Base-by-base conservation (phyloP, 768 basidiomycete genomes). In the Mrakia frigida region DNA sequence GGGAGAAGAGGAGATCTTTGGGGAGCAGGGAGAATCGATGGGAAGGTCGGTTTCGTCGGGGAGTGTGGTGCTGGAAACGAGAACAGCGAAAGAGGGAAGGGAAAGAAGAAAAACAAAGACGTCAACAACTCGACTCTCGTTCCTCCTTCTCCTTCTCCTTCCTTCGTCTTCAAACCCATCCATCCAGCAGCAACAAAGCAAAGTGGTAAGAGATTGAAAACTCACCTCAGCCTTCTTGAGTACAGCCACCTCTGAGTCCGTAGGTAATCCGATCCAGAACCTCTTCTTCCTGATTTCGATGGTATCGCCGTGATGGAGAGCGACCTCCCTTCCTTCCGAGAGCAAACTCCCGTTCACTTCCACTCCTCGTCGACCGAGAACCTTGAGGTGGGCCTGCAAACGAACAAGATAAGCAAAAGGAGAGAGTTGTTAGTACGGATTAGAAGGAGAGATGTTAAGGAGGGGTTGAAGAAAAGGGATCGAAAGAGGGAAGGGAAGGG, bases 241-340 rank as follows among this genome's bases (percentile, higher is more conserved):
- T 31, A 35, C 31, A 13, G 25, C 43, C 3, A 65, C 18, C 28
- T 33, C 43, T 23, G 33, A 11, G 16, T 43, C 56, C 3, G 73
- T 25, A 0, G 77, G 77, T 37, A 74, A 74, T 6, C 37, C n/a
- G 39, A 78, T 70, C 21, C 46, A 33, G 59, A 74, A 78, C 37
- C 77, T 33, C 77, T 78, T 78, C 69, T 74, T 78, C 35, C 77
- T 56, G 39, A 78, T 70, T 56, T 74, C 77, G 33, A 78, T 74
- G 67, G 69, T 65, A 23, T 78, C 77, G 7, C 77, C 77, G 7
- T 43, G 67, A 3, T 70, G 43, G 33, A 78, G 73, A 9, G 23
- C 69, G 41, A 74, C 33, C 43, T 70, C 69, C 2, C 52, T 59
- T 1, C 73, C 63, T 21, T 65, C 73, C 18, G 53, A 6, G 41